Conservation (phyloP, 805 yeast species). For the Candida hispaniensis region DNA sequence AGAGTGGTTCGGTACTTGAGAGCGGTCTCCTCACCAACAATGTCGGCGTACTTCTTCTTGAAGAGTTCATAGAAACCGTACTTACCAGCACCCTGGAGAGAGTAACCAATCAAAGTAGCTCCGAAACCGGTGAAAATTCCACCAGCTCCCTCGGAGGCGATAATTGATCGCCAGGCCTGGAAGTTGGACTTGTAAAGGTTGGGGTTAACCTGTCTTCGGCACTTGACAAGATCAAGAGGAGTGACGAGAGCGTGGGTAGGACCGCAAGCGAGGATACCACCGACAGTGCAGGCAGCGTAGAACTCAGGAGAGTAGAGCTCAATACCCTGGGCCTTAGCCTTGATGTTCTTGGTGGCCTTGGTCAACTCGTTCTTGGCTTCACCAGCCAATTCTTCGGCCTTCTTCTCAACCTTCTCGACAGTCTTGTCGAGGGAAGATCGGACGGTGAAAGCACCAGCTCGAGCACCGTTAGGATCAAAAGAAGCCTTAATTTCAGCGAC, state of each 20-base stretch:
- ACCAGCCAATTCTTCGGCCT: constrained; percentile 23
- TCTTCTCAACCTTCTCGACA: constrained; percentile 23
- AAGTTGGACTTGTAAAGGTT: constrained; percentile 50
- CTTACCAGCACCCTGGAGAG: constrained; percentile 81
- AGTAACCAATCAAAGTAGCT: constrained; percentile 74
- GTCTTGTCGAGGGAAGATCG: constrained; percentile 28
- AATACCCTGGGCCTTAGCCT: constrained; percentile 21
- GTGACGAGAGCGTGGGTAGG: constrained; percentile 71
- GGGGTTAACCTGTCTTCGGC: constrained; percentile 69
- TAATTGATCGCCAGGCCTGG: constrained; percentile 59
- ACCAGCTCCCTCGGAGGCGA: constrained; percentile 50
- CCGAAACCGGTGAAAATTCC: constrained; percentile 67
- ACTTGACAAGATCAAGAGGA: constrained; percentile 74
- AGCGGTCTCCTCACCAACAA: constrained; percentile 45
- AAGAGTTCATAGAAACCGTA: constrained; percentile 78
- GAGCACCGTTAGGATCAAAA: constrained; percentile 31
- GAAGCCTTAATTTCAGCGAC: constrained; percentile 29
- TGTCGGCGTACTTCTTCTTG: constrained; percentile 52
- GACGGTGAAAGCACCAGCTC: constrained; percentile 23
- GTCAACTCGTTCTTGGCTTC: constrained; percentile 29
- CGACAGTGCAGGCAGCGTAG: constrained; percentile 62
- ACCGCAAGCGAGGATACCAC: constrained; percentile 40
- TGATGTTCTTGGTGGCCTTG: constrained; percentile 25
- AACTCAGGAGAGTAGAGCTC: constrained; percentile 50
- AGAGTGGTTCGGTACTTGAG: constrained; percentile 50